A percentile compares a stretch with the other conserved stretches of the same genome.
These are phyloP conservation scores for Penicillium nucicola DNA, from an alignment of 495 filamentous ascomycete genomes.

Conservation along the genomic window DNA sequence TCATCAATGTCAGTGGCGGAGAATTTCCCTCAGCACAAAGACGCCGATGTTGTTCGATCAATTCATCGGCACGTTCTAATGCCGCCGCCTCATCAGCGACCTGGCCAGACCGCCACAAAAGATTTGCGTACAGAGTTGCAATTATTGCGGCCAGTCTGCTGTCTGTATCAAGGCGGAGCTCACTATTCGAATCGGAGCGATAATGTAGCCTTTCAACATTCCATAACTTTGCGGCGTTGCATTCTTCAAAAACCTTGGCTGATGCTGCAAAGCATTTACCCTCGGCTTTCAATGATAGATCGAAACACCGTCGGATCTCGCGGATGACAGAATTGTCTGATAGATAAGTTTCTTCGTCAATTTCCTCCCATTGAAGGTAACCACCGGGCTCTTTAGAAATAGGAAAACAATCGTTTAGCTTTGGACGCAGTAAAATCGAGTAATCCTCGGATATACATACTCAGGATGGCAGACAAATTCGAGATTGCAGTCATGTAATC, in stretches of 20 bases:
- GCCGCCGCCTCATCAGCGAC: conserved; percentile 2
- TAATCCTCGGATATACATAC: too few species aligned
- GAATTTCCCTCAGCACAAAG: conserved; percentile 9
- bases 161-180: conserved; percentile 6
- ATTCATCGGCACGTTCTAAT: not conserved
- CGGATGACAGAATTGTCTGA: conserved; percentile 6
- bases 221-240: not conserved
- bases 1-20: conserved; percentile 9
- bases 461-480: conserved; percentile 13
- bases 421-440: too few species aligned
- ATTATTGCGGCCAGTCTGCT: conserved; percentile 4
- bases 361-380: conserved; percentile 25
- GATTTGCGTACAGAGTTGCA: conserved; percentile 8
- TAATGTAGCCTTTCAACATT: conserved; percentile 3
- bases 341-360: conserved; percentile 15
- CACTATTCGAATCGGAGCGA: conserved; percentile 1
- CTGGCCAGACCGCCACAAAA: conserved; percentile 11
- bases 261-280: conserved; percentile 11
- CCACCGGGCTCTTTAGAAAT: conserved; percentile 19
- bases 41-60: conserved; percentile 6
- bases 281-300: conserved; percentile 4
- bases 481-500: conserved; percentile 13
- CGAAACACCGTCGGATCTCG: conserved; percentile 10
- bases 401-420: not conserved
- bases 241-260: conserved; percentile 7